phyloP scores from a whole-genome alignment of 2,329 filamentous ascomycete species.

The Ascochyta clinopodiicola region DNA sequence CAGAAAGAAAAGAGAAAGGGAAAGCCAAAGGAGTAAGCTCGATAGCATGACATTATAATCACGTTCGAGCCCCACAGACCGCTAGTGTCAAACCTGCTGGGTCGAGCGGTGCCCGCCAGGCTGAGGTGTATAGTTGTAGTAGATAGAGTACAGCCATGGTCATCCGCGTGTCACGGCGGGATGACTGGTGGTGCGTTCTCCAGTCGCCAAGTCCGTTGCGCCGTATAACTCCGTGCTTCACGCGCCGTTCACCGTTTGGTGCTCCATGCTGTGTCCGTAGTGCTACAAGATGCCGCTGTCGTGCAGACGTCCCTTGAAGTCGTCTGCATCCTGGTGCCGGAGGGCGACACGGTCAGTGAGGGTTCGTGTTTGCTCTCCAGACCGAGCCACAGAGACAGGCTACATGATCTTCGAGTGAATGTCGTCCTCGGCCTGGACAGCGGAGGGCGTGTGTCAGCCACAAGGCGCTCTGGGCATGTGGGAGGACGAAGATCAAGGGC shows the following conservation, averaged over 20 bases:
- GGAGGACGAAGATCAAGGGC: constrained; percentile 16
- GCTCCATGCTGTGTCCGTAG: constrained; percentile 28
- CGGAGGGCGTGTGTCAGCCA: constrained; percentile 50
- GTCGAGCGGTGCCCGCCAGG: constrained; percentile 28
- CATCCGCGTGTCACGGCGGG: constrained; percentile 44
- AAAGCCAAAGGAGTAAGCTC: constrained; percentile 41
- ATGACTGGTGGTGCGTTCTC: constrained; percentile 48
- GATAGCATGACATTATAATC: constrained; percentile 48
- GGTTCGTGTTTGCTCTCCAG: constrained; percentile 23
- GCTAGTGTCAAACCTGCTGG: constrained; percentile 44
- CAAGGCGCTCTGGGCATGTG: constrained; percentile 35
- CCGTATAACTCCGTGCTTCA: constrained; percentile 17
- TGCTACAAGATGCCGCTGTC: constrained; percentile 41
- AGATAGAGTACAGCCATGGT: constrained; percentile 49
- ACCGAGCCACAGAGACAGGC: constrained; percentile 21
- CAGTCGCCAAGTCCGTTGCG: constrained; percentile 21
- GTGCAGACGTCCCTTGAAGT: constrained; percentile 38
- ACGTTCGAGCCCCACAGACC: constrained; percentile 46
- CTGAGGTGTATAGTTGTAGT: constrained; percentile 34
- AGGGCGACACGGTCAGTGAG: constrained; percentile 38
- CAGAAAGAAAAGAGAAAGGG: constrained; percentile 16
- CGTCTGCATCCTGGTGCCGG: constrained; percentile 39
- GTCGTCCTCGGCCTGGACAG: constrained; percentile 81
- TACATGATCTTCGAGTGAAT: constrained; percentile 86
- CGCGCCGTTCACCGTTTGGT: constrained; percentile 18